A percentile compares a stretch with the other conserved stretches of the same genome.
These are phyloP conservation scores for Fusarium albidum DNA, from an alignment of 2,329 filamentous ascomycete species.

Conservation along the genomic window DNA sequence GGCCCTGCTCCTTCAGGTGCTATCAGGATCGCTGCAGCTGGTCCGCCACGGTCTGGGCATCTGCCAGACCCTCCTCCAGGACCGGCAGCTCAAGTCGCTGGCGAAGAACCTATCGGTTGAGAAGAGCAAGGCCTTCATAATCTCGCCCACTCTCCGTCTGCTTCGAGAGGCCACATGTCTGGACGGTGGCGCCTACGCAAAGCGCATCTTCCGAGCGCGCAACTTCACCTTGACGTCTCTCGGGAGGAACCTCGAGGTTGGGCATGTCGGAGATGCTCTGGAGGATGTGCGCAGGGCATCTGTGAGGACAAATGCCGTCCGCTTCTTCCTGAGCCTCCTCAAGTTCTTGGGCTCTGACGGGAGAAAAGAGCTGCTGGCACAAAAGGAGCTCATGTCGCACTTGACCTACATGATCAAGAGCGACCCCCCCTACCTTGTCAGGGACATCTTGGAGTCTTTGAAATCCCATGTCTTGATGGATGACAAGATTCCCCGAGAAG, in stretches of 20 bases:
- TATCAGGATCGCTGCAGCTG: slow-evolving; percentile 78
- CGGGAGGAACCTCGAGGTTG: slow-evolving; percentile 81
- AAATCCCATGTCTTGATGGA: slow-evolving; percentile 79
- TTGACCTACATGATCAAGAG: slow-evolving; percentile 80
- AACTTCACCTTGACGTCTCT: slow-evolving; percentile 83
- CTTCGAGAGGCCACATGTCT: slow-evolving; percentile 86
- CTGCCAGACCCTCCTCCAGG: slow-evolving; percentile 82
- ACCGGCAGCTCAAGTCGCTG: slow-evolving; percentile 81
- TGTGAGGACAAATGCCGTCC: slow-evolving; percentile 81
- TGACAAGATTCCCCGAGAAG: slow-evolving; percentile 72
- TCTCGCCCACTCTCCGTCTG: slow-evolving; percentile 86
- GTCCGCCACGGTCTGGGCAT: slow-evolving; percentile 78
- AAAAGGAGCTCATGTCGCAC: slow-evolving; percentile 84
- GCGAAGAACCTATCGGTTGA: slow-evolving; percentile 80
- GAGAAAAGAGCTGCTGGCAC: slow-evolving; percentile 81
- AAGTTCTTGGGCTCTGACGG: slow-evolving; percentile 79
- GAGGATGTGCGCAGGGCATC: slow-evolving; percentile 78
- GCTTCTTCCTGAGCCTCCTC: slow-evolving; percentile 81
- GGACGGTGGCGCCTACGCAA: slow-evolving; percentile 84
- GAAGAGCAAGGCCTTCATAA: slow-evolving; percentile 85
- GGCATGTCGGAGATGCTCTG: slow-evolving; percentile 60
- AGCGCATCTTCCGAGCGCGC: slow-evolving; percentile 78
- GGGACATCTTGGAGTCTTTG: slow-evolving; percentile 77
- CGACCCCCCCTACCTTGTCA: slow-evolving; percentile 78
- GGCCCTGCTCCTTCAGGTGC: slow-evolving; percentile 79